Evolutionary conservation across 1,284 basidiomycete genomes (phyloP).

Genomic region (Trametes hirsuta): DNA sequence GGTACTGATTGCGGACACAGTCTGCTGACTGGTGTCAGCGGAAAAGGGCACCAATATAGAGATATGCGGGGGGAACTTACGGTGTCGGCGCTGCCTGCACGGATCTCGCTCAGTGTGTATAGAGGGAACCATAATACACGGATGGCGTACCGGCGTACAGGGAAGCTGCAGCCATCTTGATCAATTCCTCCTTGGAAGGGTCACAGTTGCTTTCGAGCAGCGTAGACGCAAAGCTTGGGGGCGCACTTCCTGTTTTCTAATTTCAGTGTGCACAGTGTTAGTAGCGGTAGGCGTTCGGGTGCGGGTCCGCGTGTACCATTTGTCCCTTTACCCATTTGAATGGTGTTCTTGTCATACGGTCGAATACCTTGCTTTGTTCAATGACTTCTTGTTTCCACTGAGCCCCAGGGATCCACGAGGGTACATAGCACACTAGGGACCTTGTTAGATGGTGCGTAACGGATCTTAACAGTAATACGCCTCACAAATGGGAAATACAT

Average conservation of each 20-base stretch:
- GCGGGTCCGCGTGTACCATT: slow-evolving; percentile 21
- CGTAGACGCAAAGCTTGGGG: slow-evolving; percentile 31
- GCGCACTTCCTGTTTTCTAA: slow-evolving; percentile 33
- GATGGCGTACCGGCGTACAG: slow-evolving; percentile 31
- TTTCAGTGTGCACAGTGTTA: background rate
- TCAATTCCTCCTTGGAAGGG: slow-evolving; percentile 30
- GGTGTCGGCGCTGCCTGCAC: slow-evolving; percentile 32
- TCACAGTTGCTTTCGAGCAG: slow-evolving; percentile 24
- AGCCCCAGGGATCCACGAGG: slow-evolving; percentile 36
- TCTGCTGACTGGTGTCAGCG: slow-evolving; percentile 21
- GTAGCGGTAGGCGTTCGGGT: background rate
- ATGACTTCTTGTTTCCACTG: slow-evolving; percentile 27
- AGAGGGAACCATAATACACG: background rate
- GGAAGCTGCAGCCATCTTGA: slow-evolving; percentile 33
- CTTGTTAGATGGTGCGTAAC: background rate
- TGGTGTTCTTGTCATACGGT: slow-evolving; percentile 27
- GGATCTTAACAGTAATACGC: background rate
- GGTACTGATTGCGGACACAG: slow-evolving; percentile 29
- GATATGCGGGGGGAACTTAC: slow-evolving; percentile 12
- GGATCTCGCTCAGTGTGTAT: background rate
- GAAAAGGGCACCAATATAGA: no score
- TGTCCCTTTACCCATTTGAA: slow-evolving; percentile 29
- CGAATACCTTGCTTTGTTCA: slow-evolving; percentile 24
- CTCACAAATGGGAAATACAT: slow-evolving; percentile 35
- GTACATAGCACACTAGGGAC: slow-evolving; percentile 25